Conservation (phyloP, 805 yeast genomes). For the Saccharomyces paradoxus region DNA sequence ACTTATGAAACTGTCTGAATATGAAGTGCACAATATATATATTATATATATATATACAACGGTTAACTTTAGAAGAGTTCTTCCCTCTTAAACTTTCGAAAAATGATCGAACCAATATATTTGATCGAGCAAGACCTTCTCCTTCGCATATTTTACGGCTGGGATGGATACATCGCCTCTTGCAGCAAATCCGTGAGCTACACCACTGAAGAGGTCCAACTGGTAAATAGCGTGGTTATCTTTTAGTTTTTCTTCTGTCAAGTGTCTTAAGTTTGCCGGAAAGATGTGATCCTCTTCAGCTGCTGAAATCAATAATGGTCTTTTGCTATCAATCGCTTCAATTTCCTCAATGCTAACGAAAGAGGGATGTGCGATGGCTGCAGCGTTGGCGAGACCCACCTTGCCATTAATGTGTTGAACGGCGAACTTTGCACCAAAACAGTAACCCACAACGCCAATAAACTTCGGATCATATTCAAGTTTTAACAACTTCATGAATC, state of each 20-base stretch:
- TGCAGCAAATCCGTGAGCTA: constrained; percentile 68
- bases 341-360: constrained; percentile 60
- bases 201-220: constrained; percentile 54
- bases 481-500: constrained; percentile 39
- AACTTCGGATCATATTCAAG: constrained; percentile 39
- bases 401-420: constrained; percentile 38
- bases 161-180: constrained; percentile 63
- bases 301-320: constrained; percentile 62
- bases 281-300: constrained; percentile 65
- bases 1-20: not conserved
- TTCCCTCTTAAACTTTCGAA: not conserved
- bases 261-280: constrained; percentile 52
- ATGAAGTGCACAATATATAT: not conserved
- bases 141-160: constrained; percentile 52
- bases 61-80: not conserved
- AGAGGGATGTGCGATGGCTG: constrained; percentile 82
- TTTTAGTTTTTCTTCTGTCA: constrained; percentile 51
- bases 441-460: constrained; percentile 63
- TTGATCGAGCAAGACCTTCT: constrained; percentile 46
- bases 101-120: constrained; percentile 22
- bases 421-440: constrained; percentile 74
- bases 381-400: constrained; percentile 42
- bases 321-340: constrained; percentile 39
- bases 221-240: constrained; percentile 50
- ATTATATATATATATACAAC: not conserved